Evolutionary conservation across 306 rosid genomes (phyloP).

Genomic region (Aeschynomene evenia): DNA sequence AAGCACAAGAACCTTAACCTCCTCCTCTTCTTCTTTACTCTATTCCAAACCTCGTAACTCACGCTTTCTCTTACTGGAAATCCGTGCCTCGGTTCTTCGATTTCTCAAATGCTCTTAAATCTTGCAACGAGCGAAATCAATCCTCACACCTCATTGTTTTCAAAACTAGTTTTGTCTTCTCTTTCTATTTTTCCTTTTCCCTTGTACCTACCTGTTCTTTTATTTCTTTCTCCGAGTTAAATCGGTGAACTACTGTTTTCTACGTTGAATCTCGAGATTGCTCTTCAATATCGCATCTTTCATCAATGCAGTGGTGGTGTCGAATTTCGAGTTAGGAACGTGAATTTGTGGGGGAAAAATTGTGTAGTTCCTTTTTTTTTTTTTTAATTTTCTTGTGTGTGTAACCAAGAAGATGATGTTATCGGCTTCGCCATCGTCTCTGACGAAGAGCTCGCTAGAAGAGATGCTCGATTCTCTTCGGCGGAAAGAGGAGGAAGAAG

Average conservation of each 20-base stretch:
- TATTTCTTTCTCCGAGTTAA: neutral
- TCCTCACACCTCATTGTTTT: neutral
- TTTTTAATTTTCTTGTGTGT: neutral
- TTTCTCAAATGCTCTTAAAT: constrained; percentile 13
- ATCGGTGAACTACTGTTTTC: constrained; percentile 9
- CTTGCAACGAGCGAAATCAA: constrained; percentile 4
- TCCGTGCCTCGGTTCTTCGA: constrained; percentile 18
- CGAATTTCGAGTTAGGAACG: constrained; percentile 9
- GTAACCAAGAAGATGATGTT: constrained; percentile 50
- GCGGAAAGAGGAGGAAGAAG: constrained; percentile 70
- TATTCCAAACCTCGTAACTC: constrained; percentile 39
- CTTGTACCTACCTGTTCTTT: too few relatives aligned
- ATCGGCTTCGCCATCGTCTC: constrained; percentile 68
- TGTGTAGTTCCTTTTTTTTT: neutral
- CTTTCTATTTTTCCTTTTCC: neutral
- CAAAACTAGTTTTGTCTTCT: neutral
- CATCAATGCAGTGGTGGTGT: constrained; percentile 34
- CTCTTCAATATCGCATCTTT: constrained; percentile 17
- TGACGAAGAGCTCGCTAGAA: constrained; percentile 86
- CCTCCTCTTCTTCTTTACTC: constrained; percentile 29
- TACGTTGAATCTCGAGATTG: constrained; percentile 16
- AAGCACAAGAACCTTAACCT: constrained; percentile 38
- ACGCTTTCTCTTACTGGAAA: constrained; percentile 46
- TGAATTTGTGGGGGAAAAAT: constrained; percentile 22
- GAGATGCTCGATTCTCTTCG: constrained; percentile 97